These are phyloP conservation scores for Lodderomyces jiufengensis DNA, from an alignment of 1,139 yeast species.

Conservation along the genomic window DNA sequence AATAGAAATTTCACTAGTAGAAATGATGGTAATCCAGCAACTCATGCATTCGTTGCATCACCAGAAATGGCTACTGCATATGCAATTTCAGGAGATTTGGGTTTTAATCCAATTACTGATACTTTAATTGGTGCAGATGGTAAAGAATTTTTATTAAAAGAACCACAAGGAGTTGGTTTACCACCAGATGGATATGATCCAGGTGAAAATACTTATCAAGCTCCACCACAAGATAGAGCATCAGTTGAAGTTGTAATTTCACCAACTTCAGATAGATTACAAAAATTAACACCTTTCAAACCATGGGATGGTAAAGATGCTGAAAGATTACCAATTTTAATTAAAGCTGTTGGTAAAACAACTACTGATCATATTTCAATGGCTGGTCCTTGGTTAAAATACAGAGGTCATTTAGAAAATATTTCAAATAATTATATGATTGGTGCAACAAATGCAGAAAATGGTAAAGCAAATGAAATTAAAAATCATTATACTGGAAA, in stretches of 20 bases:
- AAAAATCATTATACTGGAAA: conserved; percentile 90
- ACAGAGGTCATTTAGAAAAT: conserved; percentile 99
- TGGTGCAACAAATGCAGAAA: conserved; percentile 98
- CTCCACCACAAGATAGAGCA: conserved; percentile 90
- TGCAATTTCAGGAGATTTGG: conserved; percentile 95
- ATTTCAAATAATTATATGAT: conserved; percentile 98
- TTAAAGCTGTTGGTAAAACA: conserved; percentile 96
- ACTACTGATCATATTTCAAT: conserved; percentile 99
- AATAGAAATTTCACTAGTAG: conserved; percentile 99
- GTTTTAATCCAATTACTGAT: conserved; percentile 97
- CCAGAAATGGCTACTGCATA: conserved; percentile 97
- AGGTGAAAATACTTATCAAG: conserved; percentile 96
- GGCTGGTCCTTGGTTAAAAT: conserved; percentile 99
- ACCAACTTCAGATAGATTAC: conserved; percentile 71
- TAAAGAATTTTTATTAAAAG: conserved; percentile 87
- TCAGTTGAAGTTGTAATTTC: conserved; percentile 70
- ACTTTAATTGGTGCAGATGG: conserved; percentile 91
- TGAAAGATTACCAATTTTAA: conserved; percentile 82
- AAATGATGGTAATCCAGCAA: conserved; percentile 98
- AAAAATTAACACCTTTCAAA: conserved; percentile 48
- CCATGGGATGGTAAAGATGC: conserved; percentile 97
- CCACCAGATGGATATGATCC: conserved; percentile 91
- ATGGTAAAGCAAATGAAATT: conserved; percentile 89
- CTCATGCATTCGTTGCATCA: conserved; percentile 97
- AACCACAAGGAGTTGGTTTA: conserved; percentile 90